Evolutionary conservation across 768 basidiomycete genomes (phyloP).

Genomic region (Termitomyces sp.): DNA sequence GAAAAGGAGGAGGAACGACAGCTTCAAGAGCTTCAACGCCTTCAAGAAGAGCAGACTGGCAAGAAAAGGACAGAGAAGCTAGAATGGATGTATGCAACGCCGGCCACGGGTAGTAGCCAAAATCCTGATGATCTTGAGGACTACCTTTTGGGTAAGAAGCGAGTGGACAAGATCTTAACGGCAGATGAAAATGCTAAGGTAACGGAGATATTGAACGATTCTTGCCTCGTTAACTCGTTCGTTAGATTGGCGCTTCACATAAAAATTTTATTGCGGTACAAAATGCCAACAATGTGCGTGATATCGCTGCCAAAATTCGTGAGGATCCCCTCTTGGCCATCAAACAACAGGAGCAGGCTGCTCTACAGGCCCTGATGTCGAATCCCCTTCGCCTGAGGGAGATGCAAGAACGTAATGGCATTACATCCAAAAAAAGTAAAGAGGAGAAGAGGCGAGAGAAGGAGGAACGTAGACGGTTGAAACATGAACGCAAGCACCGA

Average conservation of each 20-base stretch:
- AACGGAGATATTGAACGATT: constrained; percentile 13
- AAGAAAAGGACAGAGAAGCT: constrained; percentile 92
- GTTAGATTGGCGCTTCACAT: constrained; percentile 77
- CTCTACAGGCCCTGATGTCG: constrained; percentile 80
- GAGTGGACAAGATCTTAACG: constrained; percentile 93
- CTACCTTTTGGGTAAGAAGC: constrained; percentile 94
- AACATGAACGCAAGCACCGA: constrained; percentile 35
- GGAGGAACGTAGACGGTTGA: constrained; percentile 41
- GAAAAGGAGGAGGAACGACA: constrained; percentile 98
- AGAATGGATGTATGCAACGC: constrained; percentile 99
- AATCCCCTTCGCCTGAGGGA: constrained; percentile 84
- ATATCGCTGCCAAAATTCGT: constrained; percentile 89
- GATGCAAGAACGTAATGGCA: constrained; percentile 78
- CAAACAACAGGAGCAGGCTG: constrained; percentile 96
- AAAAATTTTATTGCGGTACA: constrained; percentile 94
- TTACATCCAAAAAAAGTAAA: constrained; percentile 77
- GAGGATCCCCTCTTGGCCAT: constrained; percentile 98
- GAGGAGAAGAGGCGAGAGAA: constrained; percentile 55
- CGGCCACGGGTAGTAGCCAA: constrained; percentile 82
- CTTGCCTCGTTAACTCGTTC: constrained; percentile 9
- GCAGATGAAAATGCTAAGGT: constrained; percentile 92
- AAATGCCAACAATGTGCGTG: constrained; percentile 87
- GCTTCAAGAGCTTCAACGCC: constrained; percentile 89
- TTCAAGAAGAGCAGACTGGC: constrained; percentile 95
- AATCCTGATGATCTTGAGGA: constrained; percentile 94